These are phyloP conservation scores for Fusarium coffeatum DNA, from an alignment of 2,329 filamentous ascomycete species.

Conservation along the genomic window DNA sequence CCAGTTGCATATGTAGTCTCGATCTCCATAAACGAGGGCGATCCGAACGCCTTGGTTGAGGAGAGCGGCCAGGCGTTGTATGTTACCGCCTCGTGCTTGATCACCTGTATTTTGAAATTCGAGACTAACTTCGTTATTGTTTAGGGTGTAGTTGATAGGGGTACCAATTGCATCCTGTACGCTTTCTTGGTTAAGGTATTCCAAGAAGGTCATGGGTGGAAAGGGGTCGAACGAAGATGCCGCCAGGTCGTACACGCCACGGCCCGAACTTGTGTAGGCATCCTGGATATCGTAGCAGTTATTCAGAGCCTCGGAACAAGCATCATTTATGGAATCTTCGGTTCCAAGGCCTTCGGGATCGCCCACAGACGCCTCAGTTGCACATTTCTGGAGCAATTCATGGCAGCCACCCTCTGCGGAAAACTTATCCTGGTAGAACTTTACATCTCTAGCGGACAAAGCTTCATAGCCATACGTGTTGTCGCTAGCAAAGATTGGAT, in stretches of 20 bases:
- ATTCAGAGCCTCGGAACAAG: slow-evolving; percentile 64
- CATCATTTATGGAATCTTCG: slow-evolving; percentile 52
- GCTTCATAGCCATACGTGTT: slow-evolving; percentile 74
- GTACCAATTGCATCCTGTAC: slow-evolving; percentile 72
- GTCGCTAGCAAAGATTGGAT: slow-evolving; percentile 67
- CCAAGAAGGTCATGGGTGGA: slow-evolving; percentile 68
- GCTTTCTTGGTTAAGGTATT: slow-evolving; percentile 71
- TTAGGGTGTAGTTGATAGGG: slow-evolving; percentile 68
- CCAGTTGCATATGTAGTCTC: slow-evolving; percentile 74
- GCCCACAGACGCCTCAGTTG: slow-evolving; percentile 52
- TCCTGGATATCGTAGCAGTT: slow-evolving; percentile 63
- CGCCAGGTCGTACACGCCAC: slow-evolving; percentile 71
- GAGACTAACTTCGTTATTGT: slow-evolving; percentile 58
- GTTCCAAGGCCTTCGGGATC: slow-evolving; percentile 59
- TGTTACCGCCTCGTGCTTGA: slow-evolving; percentile 71
- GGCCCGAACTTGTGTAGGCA: slow-evolving; percentile 66
- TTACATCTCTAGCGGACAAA: slow-evolving; percentile 64
- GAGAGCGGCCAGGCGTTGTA: slow-evolving; percentile 69
- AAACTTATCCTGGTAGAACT: slow-evolving; percentile 56
- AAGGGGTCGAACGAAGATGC: slow-evolving; percentile 68
- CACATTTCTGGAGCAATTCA: slow-evolving; percentile 65
- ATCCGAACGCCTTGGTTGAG: slow-evolving; percentile 73
- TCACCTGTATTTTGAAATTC: slow-evolving; percentile 67
- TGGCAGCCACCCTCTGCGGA: slow-evolving; percentile 60
- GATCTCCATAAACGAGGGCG: slow-evolving; percentile 76